These are phyloP conservation scores for Pelargonium cotyledonis DNA, from an alignment of 441 rosid species.

Conservation along the genomic window DNA sequence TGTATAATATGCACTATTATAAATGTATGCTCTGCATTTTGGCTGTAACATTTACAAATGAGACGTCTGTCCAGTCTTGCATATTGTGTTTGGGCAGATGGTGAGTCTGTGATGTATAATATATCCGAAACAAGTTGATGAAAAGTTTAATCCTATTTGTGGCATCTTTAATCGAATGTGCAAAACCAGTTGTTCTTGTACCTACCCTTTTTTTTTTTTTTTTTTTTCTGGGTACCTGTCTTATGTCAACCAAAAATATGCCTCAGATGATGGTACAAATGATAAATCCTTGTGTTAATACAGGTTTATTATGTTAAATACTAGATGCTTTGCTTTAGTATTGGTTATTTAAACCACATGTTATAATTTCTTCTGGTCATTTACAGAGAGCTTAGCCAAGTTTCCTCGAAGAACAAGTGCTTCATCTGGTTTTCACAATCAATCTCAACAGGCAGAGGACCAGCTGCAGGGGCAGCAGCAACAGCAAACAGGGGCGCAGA, in stretches of 20 bases:
- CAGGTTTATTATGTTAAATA: neutral
- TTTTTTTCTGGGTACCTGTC: neutral
- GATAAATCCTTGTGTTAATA: too few species aligned
- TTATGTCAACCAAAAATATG: too few species aligned
- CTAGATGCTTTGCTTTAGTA: neutral
- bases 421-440: conserved; percentile 48
- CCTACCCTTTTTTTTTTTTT: too few species aligned
- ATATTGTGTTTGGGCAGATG: too few species aligned
- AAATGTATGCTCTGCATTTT: neutral
- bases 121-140: neutral
- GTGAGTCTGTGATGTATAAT: too few species aligned
- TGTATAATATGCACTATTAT: neutral
- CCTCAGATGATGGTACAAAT: neutral
- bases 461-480: conserved; percentile 42
- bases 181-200: neutral
- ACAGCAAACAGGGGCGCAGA: conserved; percentile 43
- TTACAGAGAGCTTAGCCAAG: conserved; percentile 87
- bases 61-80: too few species aligned
- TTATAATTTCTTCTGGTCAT: conserved; percentile 15
- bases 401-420: conserved; percentile 69
- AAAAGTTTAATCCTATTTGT: neutral
- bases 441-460: conserved; percentile 57
- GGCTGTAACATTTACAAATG: neutral
- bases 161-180: neutral
- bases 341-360: neutral